A percentile compares a stretch with the other conserved stretches of the same genome.
phyloP scores from a whole-genome alignment of 345 rosid genomes.

The Syzygium aqueum region DNA sequence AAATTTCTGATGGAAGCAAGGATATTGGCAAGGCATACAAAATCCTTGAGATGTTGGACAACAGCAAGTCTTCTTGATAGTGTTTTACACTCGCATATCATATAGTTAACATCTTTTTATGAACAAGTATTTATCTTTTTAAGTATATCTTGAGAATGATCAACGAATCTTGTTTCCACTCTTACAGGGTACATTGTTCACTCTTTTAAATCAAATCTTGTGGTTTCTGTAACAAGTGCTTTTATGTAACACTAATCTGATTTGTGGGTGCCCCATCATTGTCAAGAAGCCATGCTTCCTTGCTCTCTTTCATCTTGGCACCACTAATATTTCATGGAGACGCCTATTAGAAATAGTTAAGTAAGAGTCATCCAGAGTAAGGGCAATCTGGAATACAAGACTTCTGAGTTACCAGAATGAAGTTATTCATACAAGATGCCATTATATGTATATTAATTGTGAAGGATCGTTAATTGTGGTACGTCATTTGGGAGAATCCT shows the following conservation, averaged over 20 bases:
- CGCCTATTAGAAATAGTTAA: neutral
- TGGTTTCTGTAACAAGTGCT: neutral
- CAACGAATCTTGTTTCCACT: neutral
- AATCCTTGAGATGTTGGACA: neutral
- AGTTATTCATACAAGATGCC: neutral
- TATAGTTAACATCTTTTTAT: neutral
- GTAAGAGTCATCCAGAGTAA: neutral
- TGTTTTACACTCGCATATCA: neutral
- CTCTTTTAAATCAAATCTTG: neutral
- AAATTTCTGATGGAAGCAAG: neutral
- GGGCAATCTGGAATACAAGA: neutral
- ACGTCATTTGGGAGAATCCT: neutral
- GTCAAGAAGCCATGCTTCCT: neutral
- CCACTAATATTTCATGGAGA: neutral
- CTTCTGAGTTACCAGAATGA: neutral
- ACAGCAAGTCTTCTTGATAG: neutral
- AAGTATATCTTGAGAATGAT: neutral
- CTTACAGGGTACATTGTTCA: neutral
- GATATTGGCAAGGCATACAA: neutral
- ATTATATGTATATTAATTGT: neutral
- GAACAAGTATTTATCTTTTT: neutral
- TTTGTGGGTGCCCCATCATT: neutral
- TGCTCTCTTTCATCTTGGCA: neutral
- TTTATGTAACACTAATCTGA: neutral
- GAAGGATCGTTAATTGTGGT: neutral